Conservation (phyloP, 805 yeast genomes). For the Pichia thaimueangensis region DNA sequence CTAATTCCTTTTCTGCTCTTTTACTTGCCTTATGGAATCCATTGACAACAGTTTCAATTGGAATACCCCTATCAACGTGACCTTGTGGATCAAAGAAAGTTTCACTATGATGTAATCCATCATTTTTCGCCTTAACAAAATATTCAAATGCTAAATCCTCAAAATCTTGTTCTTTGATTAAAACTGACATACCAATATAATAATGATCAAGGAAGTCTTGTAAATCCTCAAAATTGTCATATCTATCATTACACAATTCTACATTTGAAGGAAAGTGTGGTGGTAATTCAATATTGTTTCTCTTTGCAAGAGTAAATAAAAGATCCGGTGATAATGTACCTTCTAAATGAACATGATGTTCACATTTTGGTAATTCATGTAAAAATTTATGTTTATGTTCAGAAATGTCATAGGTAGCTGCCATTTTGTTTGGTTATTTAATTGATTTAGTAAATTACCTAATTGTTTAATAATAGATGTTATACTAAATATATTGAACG, state of each 20-base stretch:
- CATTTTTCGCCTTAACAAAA: slow-evolving; percentile 49
- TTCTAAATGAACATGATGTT: slow-evolving; percentile 79
- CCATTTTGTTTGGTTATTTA: too few species aligned
- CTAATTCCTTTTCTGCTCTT: slow-evolving; percentile 53
- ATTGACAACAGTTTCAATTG: slow-evolving; percentile 50
- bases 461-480: too few species aligned
- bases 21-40: slow-evolving; percentile 66
- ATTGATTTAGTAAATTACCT: too few species aligned
- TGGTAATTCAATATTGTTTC: slow-evolving; percentile 59
- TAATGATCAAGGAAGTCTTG: slow-evolving; percentile 77
- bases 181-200: slow-evolving; percentile 76
- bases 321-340: slow-evolving; percentile 78
- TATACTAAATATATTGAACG: too few species aligned
- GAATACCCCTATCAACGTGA: slow-evolving; percentile 61
- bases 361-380: slow-evolving; percentile 75
- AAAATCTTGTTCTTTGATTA: slow-evolving; percentile 64
- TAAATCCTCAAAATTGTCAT: slow-evolving; percentile 55
- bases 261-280: slow-evolving; percentile 52
- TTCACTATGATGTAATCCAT: slow-evolving; percentile 66
- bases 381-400: slow-evolving; percentile 36
- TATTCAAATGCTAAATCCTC: slow-evolving; percentile 73
- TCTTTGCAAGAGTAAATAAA: slow-evolving; percentile 59
- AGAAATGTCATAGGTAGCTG: not conserved
- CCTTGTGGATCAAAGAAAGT: slow-evolving; percentile 84
- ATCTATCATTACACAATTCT: slow-evolving; percentile 52